Evolutionary conservation across 306 rosid species (phyloP), one percentile per base, ranked within the genome.

Genomic region (Rosa lucieae): DNA sequence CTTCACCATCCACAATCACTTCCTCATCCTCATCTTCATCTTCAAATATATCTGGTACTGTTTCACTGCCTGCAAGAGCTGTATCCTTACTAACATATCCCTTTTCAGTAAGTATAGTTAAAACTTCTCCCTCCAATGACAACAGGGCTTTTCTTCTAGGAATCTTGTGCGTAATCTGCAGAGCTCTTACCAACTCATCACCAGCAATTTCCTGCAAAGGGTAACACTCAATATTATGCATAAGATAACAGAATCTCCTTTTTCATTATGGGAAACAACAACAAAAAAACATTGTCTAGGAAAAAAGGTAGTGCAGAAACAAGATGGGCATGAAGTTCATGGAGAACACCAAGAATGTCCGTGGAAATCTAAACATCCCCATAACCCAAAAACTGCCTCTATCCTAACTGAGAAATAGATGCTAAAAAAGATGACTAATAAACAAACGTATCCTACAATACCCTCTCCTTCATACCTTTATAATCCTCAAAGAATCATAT

Each of bases 1-100:
- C 94, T 86, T 95, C 98, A 83, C 99, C 99, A 71, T 95, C 99
- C 79, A 90, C 96, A 84, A 95, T 90, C 32, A 93, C 89, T 85
- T 95, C 99, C 82, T 92, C 98, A 74, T 91, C 99, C 86, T 92
- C 98, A 5, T 94, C 99, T 74, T 91, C 98, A 15, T 87, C 99
- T 86, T 92, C 99, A 63, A 91, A 84, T 77, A 93, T 77, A 77
- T 90, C 92, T 2, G 82, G 85, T 73, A 88, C 70, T 13, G 90
- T 85, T 86, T 91, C 99, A 76, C 75, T 73, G 74, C 78, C 85
- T 81, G 86, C 84, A 46, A 29, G 72, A 83, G 67, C 44, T 69
- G 83, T 69, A 58, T 89, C 99, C 73, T 76, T 79, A 66, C 89
- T 74, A 78, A 93, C 94, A 81, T 87, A 80, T 49, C 99, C 99